Conservation (phyloP, 805 yeast species). For the Soucietia sequanensis region DNA sequence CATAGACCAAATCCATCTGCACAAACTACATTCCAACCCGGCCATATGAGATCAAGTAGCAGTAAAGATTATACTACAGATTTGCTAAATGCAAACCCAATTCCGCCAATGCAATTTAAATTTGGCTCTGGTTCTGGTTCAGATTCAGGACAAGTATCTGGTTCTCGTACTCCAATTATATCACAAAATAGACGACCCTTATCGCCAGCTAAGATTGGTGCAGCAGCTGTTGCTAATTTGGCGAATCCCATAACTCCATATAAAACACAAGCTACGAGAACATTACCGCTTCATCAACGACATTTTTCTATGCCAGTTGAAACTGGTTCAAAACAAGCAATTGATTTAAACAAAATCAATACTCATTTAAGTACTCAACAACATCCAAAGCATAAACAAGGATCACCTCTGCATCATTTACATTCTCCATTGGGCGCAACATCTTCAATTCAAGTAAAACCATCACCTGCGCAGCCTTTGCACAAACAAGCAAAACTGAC, state of each 20-base stretch:
- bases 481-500: conserved; percentile 28
- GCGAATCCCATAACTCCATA: conserved; percentile 37
- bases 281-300: conserved; percentile 31
- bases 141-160: conserved; percentile 6
- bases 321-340: conserved; percentile 8
- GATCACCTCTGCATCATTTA: conserved; percentile 5
- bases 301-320: conserved; percentile 44
- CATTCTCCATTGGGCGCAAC: conserved; percentile 26
- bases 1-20: too few species aligned
- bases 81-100: conserved; percentile 28
- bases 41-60: too few species aligned
- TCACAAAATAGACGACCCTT: conserved; percentile 45
- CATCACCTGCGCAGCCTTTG: conserved; percentile 41
- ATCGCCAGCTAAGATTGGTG: conserved; percentile 73
- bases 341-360: conserved; percentile 2
- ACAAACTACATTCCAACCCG: too few species aligned
- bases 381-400: too few species aligned
- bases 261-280: conserved; percentile 11
- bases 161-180: too few species aligned
- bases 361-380: too few species aligned
- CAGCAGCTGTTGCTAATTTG: conserved; percentile 60
- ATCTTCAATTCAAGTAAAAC: conserved; percentile 41
- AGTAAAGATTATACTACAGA: too few species aligned
- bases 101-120: conserved; percentile 33
- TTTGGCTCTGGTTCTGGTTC: conserved; percentile 30